Percentiles rank a stretch among this genome's conserved stretches.
phyloP scores from a whole-genome alignment of 1,284 basidiomycete genomes.

The Cronartium ribicola region DNA sequence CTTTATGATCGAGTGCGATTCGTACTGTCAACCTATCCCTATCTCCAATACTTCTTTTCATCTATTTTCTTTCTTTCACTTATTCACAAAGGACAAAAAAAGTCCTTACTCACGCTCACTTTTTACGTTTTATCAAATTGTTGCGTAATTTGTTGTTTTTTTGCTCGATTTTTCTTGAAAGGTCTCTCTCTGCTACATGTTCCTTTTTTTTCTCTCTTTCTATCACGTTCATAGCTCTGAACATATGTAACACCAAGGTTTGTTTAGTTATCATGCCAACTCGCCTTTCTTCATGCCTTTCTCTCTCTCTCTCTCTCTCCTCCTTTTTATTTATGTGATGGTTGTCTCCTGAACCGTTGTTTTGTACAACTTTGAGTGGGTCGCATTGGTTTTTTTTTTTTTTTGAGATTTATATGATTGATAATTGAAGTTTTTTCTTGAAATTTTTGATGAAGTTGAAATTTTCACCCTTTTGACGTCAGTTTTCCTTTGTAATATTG shows the following conservation, averaged over 20 bases:
- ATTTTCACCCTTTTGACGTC: not conserved
- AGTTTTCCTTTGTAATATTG: too few species aligned
- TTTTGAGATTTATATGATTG: not conserved
- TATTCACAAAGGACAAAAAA: constrained; percentile 1
- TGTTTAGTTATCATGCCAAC: constrained; percentile 8
- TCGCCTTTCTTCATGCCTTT: not conserved
- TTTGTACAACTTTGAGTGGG: not conserved
- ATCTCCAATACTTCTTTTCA: not conserved
- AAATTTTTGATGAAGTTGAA: not conserved
- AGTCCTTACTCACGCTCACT: not conserved
- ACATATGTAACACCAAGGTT: not conserved
- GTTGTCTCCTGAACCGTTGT: not conserved
- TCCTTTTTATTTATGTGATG: constrained; percentile 2
- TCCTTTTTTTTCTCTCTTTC: not conserved
- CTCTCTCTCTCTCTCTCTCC: constrained; percentile 4
- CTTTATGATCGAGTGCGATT: too few species aligned
- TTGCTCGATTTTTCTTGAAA: not conserved
- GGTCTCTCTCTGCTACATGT: not conserved
- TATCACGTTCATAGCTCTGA: not conserved
- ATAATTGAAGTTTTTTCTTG: not conserved
- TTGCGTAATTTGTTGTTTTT: not conserved
- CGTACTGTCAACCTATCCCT: not conserved
- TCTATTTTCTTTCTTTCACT: not conserved
- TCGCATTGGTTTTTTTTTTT: too few species aligned
- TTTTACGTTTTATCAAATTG: constrained; percentile 1